Conservation (phyloP, 257 asterid species). For the Ophiorrhiza pumila region DNA sequence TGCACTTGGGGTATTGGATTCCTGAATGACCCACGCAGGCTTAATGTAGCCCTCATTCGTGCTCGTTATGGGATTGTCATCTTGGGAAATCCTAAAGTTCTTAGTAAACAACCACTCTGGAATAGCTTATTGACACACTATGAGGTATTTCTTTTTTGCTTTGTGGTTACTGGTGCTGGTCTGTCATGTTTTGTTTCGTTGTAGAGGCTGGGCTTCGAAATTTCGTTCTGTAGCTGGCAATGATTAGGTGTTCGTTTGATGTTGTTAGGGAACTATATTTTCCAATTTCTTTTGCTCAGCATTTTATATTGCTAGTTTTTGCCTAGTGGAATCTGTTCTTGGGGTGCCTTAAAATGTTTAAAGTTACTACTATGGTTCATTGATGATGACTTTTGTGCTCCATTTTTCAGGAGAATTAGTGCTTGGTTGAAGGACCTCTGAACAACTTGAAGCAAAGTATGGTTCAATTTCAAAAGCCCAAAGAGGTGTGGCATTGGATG, state of each 20-base stretch:
- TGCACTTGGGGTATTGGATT: conserved; percentile 84
- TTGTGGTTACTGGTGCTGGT: not conserved
- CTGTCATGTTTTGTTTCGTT: not conserved
- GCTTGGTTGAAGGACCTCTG: conserved; percentile 98
- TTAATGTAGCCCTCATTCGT: conserved; percentile 97
- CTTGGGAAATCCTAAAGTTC: conserved; percentile 95
- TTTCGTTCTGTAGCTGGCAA: not conserved
- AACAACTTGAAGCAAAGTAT: conserved; percentile 96
- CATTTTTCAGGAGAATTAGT: conserved; percentile 73
- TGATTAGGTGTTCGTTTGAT: not conserved
- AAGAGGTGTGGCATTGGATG: conserved; percentile 50
- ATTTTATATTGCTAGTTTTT: conserved; percentile 7
- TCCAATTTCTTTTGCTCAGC: conserved; percentile 1
- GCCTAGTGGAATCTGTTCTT: not conserved
- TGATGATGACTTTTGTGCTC: conserved; percentile 17
- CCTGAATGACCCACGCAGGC: conserved; percentile 97
- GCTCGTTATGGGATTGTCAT: conserved; percentile 98
- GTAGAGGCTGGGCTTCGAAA: not conserved
- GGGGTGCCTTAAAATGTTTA: not conserved
- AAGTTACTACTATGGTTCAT: not conserved
- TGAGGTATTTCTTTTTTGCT: conserved; percentile 56
- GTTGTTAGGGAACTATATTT: not conserved
- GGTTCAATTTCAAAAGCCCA: conserved; percentile 99
- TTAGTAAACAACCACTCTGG: conserved; percentile 96
- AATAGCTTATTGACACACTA: conserved; percentile 87